phyloP scores from a whole-genome alignment of 2,329 filamentous ascomycete genomes.

The Berkeleyomyces rouxiae region DNA sequence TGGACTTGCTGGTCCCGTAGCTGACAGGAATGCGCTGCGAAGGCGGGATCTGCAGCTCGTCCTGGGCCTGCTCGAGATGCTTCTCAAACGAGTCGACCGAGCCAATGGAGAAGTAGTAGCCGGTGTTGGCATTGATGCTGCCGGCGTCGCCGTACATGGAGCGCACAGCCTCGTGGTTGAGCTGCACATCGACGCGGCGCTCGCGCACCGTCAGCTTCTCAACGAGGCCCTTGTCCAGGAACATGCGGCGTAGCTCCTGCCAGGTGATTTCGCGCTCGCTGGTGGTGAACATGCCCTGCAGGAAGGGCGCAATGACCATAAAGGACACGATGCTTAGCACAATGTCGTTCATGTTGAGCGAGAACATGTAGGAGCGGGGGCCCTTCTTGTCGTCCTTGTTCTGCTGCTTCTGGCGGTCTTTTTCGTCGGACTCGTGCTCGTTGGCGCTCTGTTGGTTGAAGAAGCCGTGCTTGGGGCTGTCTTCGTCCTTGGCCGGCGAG shows the following conservation, averaged over 20 bases:
- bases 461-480: conserved; percentile 13
- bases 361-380: conserved; percentile 21
- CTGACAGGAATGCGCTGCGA: conserved; percentile 86
- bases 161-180: conserved; percentile 58
- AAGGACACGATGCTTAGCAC: conserved; percentile 33
- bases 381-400: conserved; percentile 23
- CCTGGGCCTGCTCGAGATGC: conserved; percentile 72
- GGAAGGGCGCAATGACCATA: conserved; percentile 25
- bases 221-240: conserved; percentile 89
- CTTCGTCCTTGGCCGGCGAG: conserved; percentile 6
- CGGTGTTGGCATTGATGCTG: conserved; percentile 48
- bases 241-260: conserved; percentile 89
- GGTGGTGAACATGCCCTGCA: conserved; percentile 26
- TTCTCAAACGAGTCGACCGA: conserved; percentile 87
- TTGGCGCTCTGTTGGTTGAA: conserved; percentile 3
- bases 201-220: conserved; percentile 77
- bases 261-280: conserved; percentile 67
- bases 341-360: conserved; percentile 31
- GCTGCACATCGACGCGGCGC: conserved; percentile 56
- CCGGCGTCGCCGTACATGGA: conserved; percentile 58
- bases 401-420: conserved; percentile 7
- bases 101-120: conserved; percentile 89
- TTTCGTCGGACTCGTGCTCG: conserved; percentile 11
- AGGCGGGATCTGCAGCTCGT: conserved; percentile 68
- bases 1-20: conserved; percentile 58